Base-by-base conservation (phyloP, 2,329 filamentous ascomycete genomes). In the Pseudogymnoascus sp. region DNA sequence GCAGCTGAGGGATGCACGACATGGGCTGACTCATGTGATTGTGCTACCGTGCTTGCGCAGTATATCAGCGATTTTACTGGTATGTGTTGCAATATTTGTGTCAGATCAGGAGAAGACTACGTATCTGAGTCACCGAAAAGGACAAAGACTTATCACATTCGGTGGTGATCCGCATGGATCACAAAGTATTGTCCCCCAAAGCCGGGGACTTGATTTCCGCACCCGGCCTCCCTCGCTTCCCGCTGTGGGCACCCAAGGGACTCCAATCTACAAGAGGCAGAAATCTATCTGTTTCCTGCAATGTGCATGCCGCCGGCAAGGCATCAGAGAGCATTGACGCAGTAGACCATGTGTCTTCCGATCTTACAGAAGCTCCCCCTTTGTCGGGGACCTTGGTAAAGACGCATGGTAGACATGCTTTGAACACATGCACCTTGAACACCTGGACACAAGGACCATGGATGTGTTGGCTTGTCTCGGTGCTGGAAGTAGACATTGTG, bases 331-430 rank as follows among this genome's bases (percentile, higher is more conserved):
- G 11, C 50, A 56, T 56, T 22, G 28, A 8, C 28, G 28, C 10
- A 14, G 50, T 22, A 22, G 8, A 56, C 50, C 28, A 56, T 56
- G 50, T 14, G 28, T 33, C n/a, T 56, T 22, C 50, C 35, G 22
- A 56, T 22, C n/a, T 35, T 22, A 56, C 28, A 35, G 50, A 33
- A 33, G 28, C 50, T 22, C n/a, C 28, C 28, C 16, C 6, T 56
- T 33, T 10, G 16, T 22, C 28, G 28, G 50, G 4, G 16, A 14
- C 1, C 10, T 35, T 33, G 28, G 8, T 14, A 56, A 56, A 19
- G 28, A 33, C 28, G 50, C 50, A 56, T 56, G 50, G 50, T 19
- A 56, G 50, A 33, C 50, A 56, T 56, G 50, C 50, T 56, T 56
- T 35, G 28, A 7, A 19, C 50, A 56, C 50, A 56, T 56, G 50